Evolutionary conservation across 495 filamentous ascomycete genomes (phyloP).

Genomic region (Astrothelium subdiscretum): DNA sequence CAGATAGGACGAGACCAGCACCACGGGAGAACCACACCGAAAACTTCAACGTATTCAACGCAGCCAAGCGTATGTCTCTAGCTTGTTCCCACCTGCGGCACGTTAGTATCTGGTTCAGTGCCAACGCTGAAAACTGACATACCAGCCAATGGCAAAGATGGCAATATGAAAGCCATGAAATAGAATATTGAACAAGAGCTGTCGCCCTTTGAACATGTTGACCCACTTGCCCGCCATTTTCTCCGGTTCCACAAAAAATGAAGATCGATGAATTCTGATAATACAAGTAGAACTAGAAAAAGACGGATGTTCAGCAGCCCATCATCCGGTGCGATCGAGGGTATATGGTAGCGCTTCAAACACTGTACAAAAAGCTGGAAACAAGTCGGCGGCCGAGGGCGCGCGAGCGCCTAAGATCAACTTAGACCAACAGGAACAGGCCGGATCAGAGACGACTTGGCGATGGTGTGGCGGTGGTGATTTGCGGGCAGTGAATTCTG

Average conservation of each 20-base stretch:
- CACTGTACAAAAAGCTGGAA: background rate
- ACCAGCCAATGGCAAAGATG: slow-evolving; percentile 86
- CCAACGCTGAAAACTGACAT: slow-evolving; percentile 20
- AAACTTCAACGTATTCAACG: slow-evolving; percentile 68
- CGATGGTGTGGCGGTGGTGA: background rate
- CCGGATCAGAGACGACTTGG: background rate
- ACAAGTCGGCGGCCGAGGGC: background rate
- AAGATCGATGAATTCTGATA: background rate
- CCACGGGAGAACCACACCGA: slow-evolving; percentile 96
- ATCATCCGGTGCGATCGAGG: background rate
- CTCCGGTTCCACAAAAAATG: background rate
- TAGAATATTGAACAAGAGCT: slow-evolving; percentile 54
- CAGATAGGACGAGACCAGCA: slow-evolving; percentile 66
- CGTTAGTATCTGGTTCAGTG: slow-evolving; percentile 17
- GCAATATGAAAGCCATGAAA: slow-evolving; percentile 79
- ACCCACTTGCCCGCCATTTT: slow-evolving; percentile 1
- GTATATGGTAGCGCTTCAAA: background rate
- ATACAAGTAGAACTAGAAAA: background rate
- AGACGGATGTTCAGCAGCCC: background rate
- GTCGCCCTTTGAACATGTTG: slow-evolving; percentile 4
- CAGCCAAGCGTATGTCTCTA: slow-evolving; percentile 50
- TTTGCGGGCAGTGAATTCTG: background rate
- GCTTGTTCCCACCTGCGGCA: slow-evolving; percentile 63
- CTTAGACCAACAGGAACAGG: background rate
- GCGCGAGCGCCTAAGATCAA: background rate